Percentiles rank a stretch among this genome's conserved stretches.
Evolutionary conservation across 768 basidiomycete genomes (phyloP).

Genomic region (Kwoniella sp.): DNA sequence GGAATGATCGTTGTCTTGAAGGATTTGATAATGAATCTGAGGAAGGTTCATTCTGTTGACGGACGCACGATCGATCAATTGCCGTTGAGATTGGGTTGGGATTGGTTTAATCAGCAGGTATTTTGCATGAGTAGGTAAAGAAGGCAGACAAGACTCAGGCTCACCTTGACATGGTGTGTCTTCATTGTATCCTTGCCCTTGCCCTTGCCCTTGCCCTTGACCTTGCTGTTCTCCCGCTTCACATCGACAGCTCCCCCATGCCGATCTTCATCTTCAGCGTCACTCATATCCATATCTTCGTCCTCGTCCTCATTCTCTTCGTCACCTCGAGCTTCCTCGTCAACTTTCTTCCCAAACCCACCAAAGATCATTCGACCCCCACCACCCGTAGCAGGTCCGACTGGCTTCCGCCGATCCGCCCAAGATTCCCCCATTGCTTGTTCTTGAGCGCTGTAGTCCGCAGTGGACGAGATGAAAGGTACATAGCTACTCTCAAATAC

Average conservation of each 20-base stretch:
- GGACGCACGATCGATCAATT: too few relatives aligned
- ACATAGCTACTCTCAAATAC: constrained; percentile 31
- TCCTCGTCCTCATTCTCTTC: constrained; percentile 21
- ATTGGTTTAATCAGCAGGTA: too few relatives aligned
- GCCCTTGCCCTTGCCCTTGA: background rate
- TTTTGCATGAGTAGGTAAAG: too few relatives aligned
- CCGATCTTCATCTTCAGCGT: constrained; percentile 1
- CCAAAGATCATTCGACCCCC: constrained; percentile 43
- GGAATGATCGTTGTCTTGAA: constrained; percentile 1
- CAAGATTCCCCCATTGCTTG: background rate
- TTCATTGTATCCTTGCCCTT: too few relatives aligned
- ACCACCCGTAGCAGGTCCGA: too few relatives aligned
- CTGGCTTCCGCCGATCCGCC: background rate
- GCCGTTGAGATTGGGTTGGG: too few relatives aligned
- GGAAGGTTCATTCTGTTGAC: background rate
- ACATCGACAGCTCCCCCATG: constrained; percentile 4
- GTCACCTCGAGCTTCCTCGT: constrained; percentile 5
- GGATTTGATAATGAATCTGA: background rate
- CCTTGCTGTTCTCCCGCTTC: constrained; percentile 8
- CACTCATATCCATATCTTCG: constrained; percentile 10
- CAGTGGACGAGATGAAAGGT: constrained; percentile 19
- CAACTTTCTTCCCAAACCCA: constrained; percentile 29
- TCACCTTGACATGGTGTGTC: too few relatives aligned
- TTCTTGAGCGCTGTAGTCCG: background rate
- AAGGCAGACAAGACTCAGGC: too few relatives aligned